Base-by-base conservation (phyloP, 2,329 filamentous ascomycete species). In the Aspergillus quadricinctus region DNA sequence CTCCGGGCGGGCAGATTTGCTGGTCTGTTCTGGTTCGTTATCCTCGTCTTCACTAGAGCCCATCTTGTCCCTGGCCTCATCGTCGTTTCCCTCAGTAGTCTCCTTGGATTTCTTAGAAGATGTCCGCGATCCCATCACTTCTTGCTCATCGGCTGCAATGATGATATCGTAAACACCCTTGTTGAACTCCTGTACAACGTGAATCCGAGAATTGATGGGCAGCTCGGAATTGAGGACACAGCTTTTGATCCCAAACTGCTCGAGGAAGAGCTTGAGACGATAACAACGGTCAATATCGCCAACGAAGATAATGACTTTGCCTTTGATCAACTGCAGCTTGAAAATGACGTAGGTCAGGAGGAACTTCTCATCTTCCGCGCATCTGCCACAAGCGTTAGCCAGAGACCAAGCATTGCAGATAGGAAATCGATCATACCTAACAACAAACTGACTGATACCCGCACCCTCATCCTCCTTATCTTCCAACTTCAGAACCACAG, bases 171-270 rank as follows among this genome's bases (percentile, higher is more conserved):
- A 99, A 6, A 97, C 87, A 53, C 90, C 90, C 75, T 90, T 89
- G 78, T 97, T 99, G 77, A 99, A 99, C 72, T 97, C 92, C 66
- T 97, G 89, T 2, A 99, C 93, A 1, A 96, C 92, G 70, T 99
- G 93, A 41, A 97, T 86, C 57, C 94, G 83, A 1, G 90, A 94
- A 68, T 97, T 97, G 62, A 97, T 87, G 0, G 94, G 94, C 37
- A 99, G 77, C 70, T 99, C 93, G 1, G 91, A 94, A 76, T 99
- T 99, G 43, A 99, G 78, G 28, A 97, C 90, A 74, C 90, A 96
- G 67, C 90, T 93, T 71, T 91, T 88, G 69, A 97, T 93, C 49
- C 92, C 92, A 69, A 99, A 99, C 70, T 99, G 94, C 74, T 99
- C 94, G 52, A 99, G 83, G 70, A 94, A 99, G 7, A 99, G 82